These are phyloP conservation scores for Leccinum fallax DNA, from an alignment of 1,284 basidiomycete species.

Conservation along the genomic window DNA sequence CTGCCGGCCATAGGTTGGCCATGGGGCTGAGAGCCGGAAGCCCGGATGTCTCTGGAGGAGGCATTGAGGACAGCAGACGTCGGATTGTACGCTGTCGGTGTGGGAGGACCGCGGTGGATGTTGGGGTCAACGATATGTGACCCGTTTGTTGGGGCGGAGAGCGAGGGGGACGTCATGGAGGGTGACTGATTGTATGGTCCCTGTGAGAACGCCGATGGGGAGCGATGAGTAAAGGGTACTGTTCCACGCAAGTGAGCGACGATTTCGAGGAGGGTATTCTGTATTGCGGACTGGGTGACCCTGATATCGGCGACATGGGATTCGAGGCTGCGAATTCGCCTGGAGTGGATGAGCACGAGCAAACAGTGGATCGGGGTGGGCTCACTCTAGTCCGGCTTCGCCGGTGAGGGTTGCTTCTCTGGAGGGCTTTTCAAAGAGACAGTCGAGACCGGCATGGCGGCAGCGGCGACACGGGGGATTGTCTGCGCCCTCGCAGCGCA, in stretches of 20 bases:
- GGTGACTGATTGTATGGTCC: slow-evolving; percentile 62
- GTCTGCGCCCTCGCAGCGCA: slow-evolving; percentile 89
- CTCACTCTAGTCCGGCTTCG: slow-evolving; percentile 86
- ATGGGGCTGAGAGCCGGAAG: slow-evolving; percentile 28
- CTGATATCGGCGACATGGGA: slow-evolving; percentile 79
- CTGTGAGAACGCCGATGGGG: slow-evolving; percentile 61
- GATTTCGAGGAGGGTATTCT: slow-evolving; percentile 77
- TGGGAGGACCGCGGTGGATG: slow-evolving; percentile 28
- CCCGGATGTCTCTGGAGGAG: slow-evolving; percentile 30
- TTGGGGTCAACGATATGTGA: slow-evolving; percentile 28
- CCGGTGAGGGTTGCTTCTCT: slow-evolving; percentile 82
- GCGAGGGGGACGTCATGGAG: slow-evolving; percentile 56
- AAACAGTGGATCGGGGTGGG: slow-evolving; percentile 19
- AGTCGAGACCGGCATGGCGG: slow-evolving; percentile 80
- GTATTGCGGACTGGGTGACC: slow-evolving; percentile 68
- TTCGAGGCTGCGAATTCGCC: slow-evolving; percentile 86
- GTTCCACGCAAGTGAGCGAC: slow-evolving; percentile 65
- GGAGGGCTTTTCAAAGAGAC: slow-evolving; percentile 88
- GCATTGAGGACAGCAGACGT: slow-evolving; percentile 22
- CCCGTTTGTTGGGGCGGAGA: slow-evolving; percentile 50
- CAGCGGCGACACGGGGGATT: slow-evolving; percentile 91
- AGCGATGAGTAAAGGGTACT: slow-evolving; percentile 49
- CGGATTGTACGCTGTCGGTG: slow-evolving; percentile 30
- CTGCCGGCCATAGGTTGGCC: slow-evolving; percentile 17
- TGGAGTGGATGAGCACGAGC: slow-evolving; percentile 37